phyloP scores from a whole-genome alignment of 1,284 basidiomycete species.

The Amylostereum areolatum region DNA sequence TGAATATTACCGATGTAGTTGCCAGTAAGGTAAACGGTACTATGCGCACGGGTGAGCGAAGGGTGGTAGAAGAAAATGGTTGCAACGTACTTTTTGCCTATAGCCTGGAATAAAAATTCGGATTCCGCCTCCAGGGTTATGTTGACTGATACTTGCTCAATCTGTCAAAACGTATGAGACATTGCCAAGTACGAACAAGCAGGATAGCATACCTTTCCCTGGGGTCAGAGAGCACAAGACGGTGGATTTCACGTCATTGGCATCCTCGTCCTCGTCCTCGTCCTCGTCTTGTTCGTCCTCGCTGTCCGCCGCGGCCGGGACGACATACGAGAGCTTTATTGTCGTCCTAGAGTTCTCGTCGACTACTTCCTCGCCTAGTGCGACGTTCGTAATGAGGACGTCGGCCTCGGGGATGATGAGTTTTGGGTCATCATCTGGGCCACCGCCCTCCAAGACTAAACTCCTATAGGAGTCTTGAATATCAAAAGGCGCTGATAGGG shows the following conservation, averaged over 20 bases:
- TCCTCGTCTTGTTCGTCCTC: slow-evolving; percentile 45
- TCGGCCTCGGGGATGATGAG: slow-evolving; percentile 63
- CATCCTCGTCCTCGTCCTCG: slow-evolving; percentile 33
- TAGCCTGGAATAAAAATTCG: slow-evolving; percentile 64
- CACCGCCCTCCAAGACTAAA: slow-evolving; percentile 52
- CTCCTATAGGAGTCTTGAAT: slow-evolving; percentile 41
- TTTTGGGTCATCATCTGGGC: slow-evolving; percentile 58
- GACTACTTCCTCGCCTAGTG: slow-evolving; percentile 69
- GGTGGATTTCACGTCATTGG: slow-evolving; percentile 40
- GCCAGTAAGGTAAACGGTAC: slow-evolving; percentile 81
- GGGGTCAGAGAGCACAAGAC: slow-evolving; percentile 66
- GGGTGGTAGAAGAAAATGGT: slow-evolving; percentile 1
- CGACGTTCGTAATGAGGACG: slow-evolving; percentile 80
- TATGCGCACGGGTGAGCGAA: slow-evolving; percentile 21
- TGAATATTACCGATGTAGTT: slow-evolving; percentile 72
- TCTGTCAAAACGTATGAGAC: slow-evolving; percentile 32
- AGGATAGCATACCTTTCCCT: slow-evolving; percentile 48
- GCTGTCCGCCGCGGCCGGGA: slow-evolving; percentile 38
- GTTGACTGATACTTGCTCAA: slow-evolving; percentile 76
- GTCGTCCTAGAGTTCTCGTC: slow-evolving; percentile 67
- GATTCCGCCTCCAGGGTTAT: slow-evolving; percentile 73
- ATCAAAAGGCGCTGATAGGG: too few species aligned
- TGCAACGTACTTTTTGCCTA: slow-evolving; percentile 75
- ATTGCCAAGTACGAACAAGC: background rate
- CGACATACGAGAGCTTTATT: slow-evolving; percentile 71